Base-by-base conservation (phyloP, 768 basidiomycete genomes). In the Suillus sp. region DNA sequence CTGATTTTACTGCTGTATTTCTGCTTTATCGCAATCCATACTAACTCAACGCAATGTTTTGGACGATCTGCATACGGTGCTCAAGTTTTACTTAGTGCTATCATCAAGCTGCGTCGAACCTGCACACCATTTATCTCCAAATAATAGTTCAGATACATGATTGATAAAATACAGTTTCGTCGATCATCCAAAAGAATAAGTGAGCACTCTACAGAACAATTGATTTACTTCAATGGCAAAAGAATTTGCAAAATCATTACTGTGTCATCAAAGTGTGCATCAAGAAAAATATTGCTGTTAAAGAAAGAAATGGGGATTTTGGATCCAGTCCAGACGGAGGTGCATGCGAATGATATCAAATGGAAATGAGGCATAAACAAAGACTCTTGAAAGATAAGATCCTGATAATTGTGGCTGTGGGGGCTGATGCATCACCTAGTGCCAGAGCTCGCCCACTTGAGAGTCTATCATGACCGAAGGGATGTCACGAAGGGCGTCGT, bases 391-490 rank as follows among this genome's bases (percentile, higher is more conserved):
- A 18, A 35, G 57, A 56, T 67, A 64, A 55, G 55, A 50, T 20
- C 57, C 40, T 25, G 42, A 63, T 63, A 32, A 40, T 54, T 58
- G 25, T 45, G 57, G 45, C 32, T 43, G 59, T 18, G 22, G 13
- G 14, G 30, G 5, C n/a, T n/a, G 59, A n/a, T 59, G 45, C 54
- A 40, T 50, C 37, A 25, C 45, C 75, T 69, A 84, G 67, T 79
- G 79, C 86, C 86, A 89, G 72, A 89, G 76, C 66, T 87, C 86
- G 40, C 88, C 88, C 9, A 79, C 80, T 64, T 84, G 78, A 59
- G 78, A 79, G 62, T 77, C 80, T 56, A 83, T 81, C 63, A 62
- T 64, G 25, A 67, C 65, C 25, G 72, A 66, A 61, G 60, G 61
- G 62, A 73, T 66, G 53, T 84, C 74, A 62, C 78, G 79, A 40